Conservation (phyloP, 2,329 filamentous ascomycete species). For the Fusarium avenaceum region DNA sequence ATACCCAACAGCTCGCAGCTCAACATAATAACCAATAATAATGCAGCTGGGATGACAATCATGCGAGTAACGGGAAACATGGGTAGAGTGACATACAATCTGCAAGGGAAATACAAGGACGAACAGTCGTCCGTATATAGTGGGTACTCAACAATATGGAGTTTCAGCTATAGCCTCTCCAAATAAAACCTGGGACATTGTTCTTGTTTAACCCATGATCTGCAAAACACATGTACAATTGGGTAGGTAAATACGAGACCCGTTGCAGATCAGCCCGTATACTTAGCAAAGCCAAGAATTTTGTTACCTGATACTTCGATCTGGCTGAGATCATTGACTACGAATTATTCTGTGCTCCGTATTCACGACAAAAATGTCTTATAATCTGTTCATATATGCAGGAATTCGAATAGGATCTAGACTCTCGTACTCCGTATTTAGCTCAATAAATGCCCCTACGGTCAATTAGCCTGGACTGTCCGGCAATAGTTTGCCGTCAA, state of each 20-base stretch:
- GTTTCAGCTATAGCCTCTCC: constrained; percentile 15
- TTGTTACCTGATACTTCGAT: constrained; percentile 1
- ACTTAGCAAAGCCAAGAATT: neutral
- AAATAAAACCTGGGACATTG: neutral
- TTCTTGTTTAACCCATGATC: constrained; percentile 6
- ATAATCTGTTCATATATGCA: too few relatives aligned
- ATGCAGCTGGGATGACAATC: neutral
- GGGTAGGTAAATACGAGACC: neutral
- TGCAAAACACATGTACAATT: constrained; percentile 3
- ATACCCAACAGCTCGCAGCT: neutral
- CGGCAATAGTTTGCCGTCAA: neutral
- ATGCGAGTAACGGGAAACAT: neutral
- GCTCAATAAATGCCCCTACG: neutral
- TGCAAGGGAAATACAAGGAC: constrained; percentile 10
- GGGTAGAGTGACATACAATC: neutral
- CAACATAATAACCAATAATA: neutral
- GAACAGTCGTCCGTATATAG: neutral
- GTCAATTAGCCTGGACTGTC: neutral
- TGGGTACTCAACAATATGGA: neutral
- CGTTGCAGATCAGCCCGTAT: constrained; percentile 12
- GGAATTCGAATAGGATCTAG: too few relatives aligned
- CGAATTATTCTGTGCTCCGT: neutral
- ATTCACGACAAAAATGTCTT: too few relatives aligned
- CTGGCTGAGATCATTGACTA: neutral
- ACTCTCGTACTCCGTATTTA: neutral